phyloP scores from a whole-genome alignment of 768 basidiomycete genomes.

The Podaxis mareebaensis region DNA sequence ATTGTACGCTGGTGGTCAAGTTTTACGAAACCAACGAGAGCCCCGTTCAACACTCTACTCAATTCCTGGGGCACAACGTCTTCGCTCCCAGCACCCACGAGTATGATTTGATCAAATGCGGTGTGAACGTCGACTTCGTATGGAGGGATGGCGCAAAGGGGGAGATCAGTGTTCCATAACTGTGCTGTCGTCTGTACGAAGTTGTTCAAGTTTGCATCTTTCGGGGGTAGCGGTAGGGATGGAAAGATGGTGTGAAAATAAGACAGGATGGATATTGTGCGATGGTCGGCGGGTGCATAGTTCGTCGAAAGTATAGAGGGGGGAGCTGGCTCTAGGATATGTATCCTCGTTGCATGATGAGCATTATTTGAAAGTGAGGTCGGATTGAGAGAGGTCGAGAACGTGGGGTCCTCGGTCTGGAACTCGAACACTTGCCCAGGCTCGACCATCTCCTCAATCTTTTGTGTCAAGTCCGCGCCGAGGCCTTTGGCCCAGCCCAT shows the following conservation, averaged over 20 bases:
- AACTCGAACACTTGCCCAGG: slow-evolving; percentile 64
- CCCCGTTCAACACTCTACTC: slow-evolving; percentile 71
- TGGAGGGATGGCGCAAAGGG: slow-evolving; percentile 69
- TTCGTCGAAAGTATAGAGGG: slow-evolving; percentile 43
- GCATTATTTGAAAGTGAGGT: not conserved
- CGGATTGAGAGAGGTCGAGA: not conserved
- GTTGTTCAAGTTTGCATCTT: slow-evolving; percentile 5
- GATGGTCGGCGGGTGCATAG: slow-evolving; percentile 65
- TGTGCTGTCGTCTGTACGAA: slow-evolving; percentile 38
- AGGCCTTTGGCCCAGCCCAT: slow-evolving; percentile 98
- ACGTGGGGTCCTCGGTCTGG: slow-evolving; percentile 25
- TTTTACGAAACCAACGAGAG: slow-evolving; percentile 73
- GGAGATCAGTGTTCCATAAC: slow-evolving; percentile 66
- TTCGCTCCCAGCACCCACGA: slow-evolving; percentile 75
- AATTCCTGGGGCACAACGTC: slow-evolving; percentile 77
- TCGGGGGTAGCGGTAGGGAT: slow-evolving; percentile 3
- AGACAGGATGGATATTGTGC: slow-evolving; percentile 68
- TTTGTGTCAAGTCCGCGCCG: slow-evolving; percentile 73
- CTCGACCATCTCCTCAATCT: slow-evolving; percentile 66
- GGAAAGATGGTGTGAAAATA: slow-evolving; percentile 67
- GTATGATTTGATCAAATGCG: slow-evolving; percentile 63
- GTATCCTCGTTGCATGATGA: slow-evolving; percentile 17
- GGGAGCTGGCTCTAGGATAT: slow-evolving; percentile 47
- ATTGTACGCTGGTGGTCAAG: not conserved
- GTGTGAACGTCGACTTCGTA: slow-evolving; percentile 64